phyloP scores from a whole-genome alignment of 2,329 filamentous ascomycete species.

The Trichoderma citrinoviride region DNA sequence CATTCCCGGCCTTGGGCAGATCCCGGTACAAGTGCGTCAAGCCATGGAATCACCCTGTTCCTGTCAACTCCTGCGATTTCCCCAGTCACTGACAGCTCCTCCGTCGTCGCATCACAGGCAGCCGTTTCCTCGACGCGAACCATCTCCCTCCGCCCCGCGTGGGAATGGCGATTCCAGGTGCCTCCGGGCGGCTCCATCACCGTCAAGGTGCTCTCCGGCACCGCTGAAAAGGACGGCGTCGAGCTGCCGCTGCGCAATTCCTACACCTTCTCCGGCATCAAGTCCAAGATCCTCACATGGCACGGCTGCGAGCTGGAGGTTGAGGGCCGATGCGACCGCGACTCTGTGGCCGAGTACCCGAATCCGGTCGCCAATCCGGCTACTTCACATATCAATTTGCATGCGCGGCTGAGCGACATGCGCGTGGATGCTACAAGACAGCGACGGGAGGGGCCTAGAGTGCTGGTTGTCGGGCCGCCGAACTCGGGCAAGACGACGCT shows the following conservation, averaged over 20 bases:
- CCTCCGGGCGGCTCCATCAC: slow-evolving; percentile 46
- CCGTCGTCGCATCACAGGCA: slow-evolving; percentile 29
- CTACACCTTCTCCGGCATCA: slow-evolving; percentile 78
- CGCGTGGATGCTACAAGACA: slow-evolving; percentile 58
- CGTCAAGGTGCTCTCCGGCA: slow-evolving; percentile 70
- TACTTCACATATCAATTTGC: slow-evolving; percentile 77
- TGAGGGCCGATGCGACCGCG: slow-evolving; percentile 55
- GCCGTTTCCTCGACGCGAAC: slow-evolving; percentile 44
- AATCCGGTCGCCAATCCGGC: slow-evolving; percentile 76
- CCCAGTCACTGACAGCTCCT: background rate
- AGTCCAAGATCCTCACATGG: slow-evolving; percentile 89
- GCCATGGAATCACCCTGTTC: background rate
- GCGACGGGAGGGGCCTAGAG: slow-evolving; percentile 64
- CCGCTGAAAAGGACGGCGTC: slow-evolving; percentile 90
- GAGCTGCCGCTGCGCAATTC: slow-evolving; percentile 79
- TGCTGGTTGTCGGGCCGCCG: slow-evolving; percentile 77
- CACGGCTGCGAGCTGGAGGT: slow-evolving; percentile 85
- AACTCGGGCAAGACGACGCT: slow-evolving; percentile 82
- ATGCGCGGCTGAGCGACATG: slow-evolving; percentile 77
- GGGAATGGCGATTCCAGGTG: slow-evolving; percentile 79
- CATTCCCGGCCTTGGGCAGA: slow-evolving; percentile 70
- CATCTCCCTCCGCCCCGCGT: slow-evolving; percentile 57
- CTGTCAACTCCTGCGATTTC: background rate
- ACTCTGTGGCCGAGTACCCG: slow-evolving; percentile 60
- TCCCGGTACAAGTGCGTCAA: slow-evolving; percentile 54